Conservation (phyloP, 2,329 filamentous ascomycete species). For the Botrytis medusae region DNA sequence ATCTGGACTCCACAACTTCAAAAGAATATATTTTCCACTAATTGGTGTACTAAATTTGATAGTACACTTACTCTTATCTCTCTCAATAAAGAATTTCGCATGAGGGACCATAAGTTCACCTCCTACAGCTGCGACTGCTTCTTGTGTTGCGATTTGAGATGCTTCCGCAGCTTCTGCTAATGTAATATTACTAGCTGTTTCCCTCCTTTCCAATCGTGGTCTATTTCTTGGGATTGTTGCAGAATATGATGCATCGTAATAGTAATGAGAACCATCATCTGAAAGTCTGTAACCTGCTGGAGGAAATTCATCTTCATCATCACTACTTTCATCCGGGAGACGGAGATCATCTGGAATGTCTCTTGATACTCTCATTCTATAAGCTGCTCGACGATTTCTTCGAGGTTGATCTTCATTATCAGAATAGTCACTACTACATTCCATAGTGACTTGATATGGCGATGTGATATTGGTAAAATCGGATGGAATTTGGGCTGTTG, state of each 20-base stretch:
- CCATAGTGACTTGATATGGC: slow-evolving; percentile 56
- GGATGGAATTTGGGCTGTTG: slow-evolving; percentile 55
- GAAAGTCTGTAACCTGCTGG: not conserved
- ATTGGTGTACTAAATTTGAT: slow-evolving; percentile 83
- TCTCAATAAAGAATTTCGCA: slow-evolving; percentile 80
- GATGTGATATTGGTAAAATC: slow-evolving; percentile 52
- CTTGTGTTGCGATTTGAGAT: slow-evolving; percentile 53
- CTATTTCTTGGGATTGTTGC: slow-evolving; percentile 29
- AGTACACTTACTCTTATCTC: slow-evolving; percentile 79
- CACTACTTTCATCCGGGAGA: slow-evolving; percentile 29
- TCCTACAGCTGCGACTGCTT: slow-evolving; percentile 56
- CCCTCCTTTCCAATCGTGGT: slow-evolving; percentile 6
- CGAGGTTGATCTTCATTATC: slow-evolving; percentile 44
- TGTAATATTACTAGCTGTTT: slow-evolving; percentile 39
- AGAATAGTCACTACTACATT: slow-evolving; percentile 55
- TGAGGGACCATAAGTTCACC: slow-evolving; percentile 67
- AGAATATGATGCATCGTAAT: slow-evolving; percentile 1
- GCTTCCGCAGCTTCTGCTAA: slow-evolving; percentile 38
- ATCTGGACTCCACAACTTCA: slow-evolving; percentile 87
- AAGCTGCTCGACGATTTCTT: slow-evolving; percentile 52
- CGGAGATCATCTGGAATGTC: slow-evolving; percentile 50
- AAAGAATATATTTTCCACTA: slow-evolving; percentile 76
- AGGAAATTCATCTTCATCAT: slow-evolving; percentile 19
- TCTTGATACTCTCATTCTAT: slow-evolving; percentile 50
- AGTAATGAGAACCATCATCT: not conserved